phyloP scores from a whole-genome alignment of 148 eudicot genomes.

The Chenopodium formosanum region DNA sequence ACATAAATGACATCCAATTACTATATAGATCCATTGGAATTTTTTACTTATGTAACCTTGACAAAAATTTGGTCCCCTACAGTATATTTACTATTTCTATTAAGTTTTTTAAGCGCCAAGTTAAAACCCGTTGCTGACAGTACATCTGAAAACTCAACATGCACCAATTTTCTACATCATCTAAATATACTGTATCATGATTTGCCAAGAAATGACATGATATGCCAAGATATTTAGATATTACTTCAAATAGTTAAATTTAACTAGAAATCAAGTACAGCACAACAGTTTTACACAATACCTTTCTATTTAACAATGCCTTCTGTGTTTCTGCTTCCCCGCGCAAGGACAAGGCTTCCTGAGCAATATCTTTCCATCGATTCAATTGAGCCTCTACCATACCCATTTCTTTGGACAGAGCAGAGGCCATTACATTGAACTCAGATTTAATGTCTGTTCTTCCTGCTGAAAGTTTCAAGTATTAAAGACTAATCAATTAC shows the following conservation, averaged over 20 bases:
- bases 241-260: not conserved
- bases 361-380: conserved; percentile 81
- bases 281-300: conserved; percentile 13
- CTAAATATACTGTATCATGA: not conserved
- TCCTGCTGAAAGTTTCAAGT: conserved; percentile 41
- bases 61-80: not conserved
- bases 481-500: conserved; percentile 4
- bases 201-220: not conserved
- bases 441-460: conserved; percentile 82
- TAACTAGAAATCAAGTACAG: not conserved
- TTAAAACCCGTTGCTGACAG: not conserved
- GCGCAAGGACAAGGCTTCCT: conserved; percentile 70
- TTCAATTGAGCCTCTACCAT: conserved; percentile 89
- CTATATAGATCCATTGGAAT: not conserved
- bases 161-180: conserved; percentile 2
- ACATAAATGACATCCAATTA: not conserved
- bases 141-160: not conserved
- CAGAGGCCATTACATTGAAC: conserved; percentile 80
- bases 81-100: not conserved
- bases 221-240: not conserved
- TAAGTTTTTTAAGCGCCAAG: not conserved
- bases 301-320: conserved; percentile 63
- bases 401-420: conserved; percentile 83
- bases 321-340: conserved; percentile 63
- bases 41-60: not conserved